Evolutionary conservation across 2,329 filamentous ascomycete genomes (phyloP).

Genomic region (Colletotrichum musae): DNA sequence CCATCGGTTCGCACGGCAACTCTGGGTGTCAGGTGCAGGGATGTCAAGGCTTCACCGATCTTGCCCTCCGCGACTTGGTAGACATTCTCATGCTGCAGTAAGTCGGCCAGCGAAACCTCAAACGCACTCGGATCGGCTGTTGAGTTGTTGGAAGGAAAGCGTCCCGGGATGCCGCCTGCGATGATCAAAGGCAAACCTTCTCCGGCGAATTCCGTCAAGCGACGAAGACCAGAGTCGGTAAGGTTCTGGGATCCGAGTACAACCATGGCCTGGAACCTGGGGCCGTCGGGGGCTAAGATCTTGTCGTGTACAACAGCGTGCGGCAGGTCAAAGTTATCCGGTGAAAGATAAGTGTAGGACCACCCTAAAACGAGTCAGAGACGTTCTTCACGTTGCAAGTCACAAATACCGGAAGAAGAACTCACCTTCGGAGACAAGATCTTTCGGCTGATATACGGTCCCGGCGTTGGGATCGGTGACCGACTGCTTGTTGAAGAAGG

Average conservation of each 20-base stretch:
- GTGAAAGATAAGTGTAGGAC: conserved; percentile 60
- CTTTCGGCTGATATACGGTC: conserved; percentile 49
- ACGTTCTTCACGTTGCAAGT: neutral
- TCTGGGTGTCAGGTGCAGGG: conserved; percentile 17
- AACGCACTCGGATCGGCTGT: neutral
- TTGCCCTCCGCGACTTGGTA: conserved; percentile 10
- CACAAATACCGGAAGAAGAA: neutral
- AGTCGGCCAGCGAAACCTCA: neutral
- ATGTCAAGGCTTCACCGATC: conserved; percentile 1
- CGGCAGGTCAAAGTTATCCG: conserved; percentile 58
- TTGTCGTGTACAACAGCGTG: conserved; percentile 53
- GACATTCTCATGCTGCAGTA: conserved; percentile 7
- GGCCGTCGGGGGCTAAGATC: conserved; percentile 55
- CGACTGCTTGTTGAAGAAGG: conserved; percentile 20
- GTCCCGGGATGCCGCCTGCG: conserved; percentile 14
- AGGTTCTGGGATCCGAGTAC: conserved; percentile 53
- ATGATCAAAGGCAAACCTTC: conserved; percentile 60
- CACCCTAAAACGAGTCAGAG: conserved; percentile 47
- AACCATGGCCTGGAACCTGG: conserved; percentile 59
- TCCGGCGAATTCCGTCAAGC: conserved; percentile 49
- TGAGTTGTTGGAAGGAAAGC: conserved; percentile 7
- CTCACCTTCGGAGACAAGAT: conserved; percentile 35
- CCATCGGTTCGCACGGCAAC: conserved; percentile 10
- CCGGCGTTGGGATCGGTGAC: conserved; percentile 2
- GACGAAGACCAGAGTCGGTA: conserved; percentile 50